A percentile compares a stretch with the other conserved stretches of the same genome.
Conservation (phyloP, 208 protist species). For the Wallacemonas collosoma region DNA sequence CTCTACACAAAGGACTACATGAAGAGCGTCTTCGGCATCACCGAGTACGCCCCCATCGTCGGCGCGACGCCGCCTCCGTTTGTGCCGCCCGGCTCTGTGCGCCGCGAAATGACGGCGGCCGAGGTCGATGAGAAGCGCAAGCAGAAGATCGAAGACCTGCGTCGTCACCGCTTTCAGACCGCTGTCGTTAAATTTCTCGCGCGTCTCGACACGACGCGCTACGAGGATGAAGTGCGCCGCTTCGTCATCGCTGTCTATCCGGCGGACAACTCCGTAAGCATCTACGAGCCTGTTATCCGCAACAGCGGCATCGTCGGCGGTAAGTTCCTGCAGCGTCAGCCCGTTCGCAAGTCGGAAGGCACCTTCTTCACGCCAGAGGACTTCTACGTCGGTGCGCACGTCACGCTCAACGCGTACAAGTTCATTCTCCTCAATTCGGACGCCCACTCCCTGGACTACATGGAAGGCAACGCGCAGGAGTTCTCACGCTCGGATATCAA, state of each 20-base stretch:
- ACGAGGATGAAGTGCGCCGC: conserved; percentile 85
- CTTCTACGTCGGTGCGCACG: conserved; percentile 87
- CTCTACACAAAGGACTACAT: conserved; percentile 92
- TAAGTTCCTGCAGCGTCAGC: conserved; percentile 92
- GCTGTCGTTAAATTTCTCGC: conserved; percentile 91
- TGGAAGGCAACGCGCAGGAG: conserved; percentile 88
- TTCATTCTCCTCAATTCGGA: conserved; percentile 89
- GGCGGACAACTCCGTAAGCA: conserved; percentile 93
- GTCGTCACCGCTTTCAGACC: conserved; percentile 75
- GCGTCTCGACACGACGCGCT: conserved; percentile 77
- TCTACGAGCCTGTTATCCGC: conserved; percentile 89
- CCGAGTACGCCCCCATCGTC: conserved; percentile 56
- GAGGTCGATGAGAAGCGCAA: conserved; percentile 81
- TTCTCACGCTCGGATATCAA: conserved; percentile 91
- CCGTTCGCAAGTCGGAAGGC: conserved; percentile 64
- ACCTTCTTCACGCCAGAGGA: conserved; percentile 71
- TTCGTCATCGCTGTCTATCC: conserved; percentile 93
- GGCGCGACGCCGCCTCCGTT: conserved; percentile 64
- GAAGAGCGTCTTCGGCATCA: conserved; percentile 63
- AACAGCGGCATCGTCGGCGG: conserved; percentile 95
- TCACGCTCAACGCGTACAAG: conserved; percentile 74
- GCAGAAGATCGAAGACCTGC: conserved; percentile 79
- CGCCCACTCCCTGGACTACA: conserved; percentile 90
- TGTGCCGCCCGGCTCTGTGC: conserved; percentile 64
- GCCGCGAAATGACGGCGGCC: conserved; percentile 89